Evolutionary conservation across 2,329 filamentous ascomycete genomes (phyloP), one percentile per base, ranked within the genome.

Genomic region (Aureobasidium sp.): DNA sequence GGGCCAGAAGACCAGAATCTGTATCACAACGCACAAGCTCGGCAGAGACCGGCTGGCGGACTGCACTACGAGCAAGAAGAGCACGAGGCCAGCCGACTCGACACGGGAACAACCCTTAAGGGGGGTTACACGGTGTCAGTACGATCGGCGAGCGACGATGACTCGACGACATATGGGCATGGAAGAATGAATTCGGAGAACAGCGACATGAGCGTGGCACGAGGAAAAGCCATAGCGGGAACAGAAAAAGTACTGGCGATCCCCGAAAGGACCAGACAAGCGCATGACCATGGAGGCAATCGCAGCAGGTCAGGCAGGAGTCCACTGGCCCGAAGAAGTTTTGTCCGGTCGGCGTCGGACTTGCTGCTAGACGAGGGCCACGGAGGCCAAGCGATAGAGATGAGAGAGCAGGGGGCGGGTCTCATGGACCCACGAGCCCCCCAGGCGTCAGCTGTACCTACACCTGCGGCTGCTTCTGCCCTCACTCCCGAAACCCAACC

Each of bases 1-100:
- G 69, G 66, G 5, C 86, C 88, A 7, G 89, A 94, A 71, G 89
- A 93, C 70, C 83, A 85, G 39, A 82, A 82, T 66, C 88, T 90
- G 69, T 90, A 91, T 70, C 82, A 86, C 68, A 82, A 89, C 69
- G 85, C 87, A 1, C 88, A 88, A 70, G 69, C 76, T 61, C 68
- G 71, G 37, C 75, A 80, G 64, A 71, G 71, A 62, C 77, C 76
- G 25, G 74, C 77, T 14, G 77, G 77, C 61, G 78, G 77, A 36
- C 76, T 77, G 20, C 67, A 64, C 49, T 70, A 67, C 53, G 80
- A 81, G 45, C 80, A 74, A 62, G 61, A 49, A 25, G 47, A 41
- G 22, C 52, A 61, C 25, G 57, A 61, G 8, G 34, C 36, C 8
- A 41, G 36, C 12, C 22, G 57, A 61, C 47, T 37, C 9, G 56